Conservation (phyloP, 352 stramenopile genomes). For the Saprolegnia parasitica region DNA sequence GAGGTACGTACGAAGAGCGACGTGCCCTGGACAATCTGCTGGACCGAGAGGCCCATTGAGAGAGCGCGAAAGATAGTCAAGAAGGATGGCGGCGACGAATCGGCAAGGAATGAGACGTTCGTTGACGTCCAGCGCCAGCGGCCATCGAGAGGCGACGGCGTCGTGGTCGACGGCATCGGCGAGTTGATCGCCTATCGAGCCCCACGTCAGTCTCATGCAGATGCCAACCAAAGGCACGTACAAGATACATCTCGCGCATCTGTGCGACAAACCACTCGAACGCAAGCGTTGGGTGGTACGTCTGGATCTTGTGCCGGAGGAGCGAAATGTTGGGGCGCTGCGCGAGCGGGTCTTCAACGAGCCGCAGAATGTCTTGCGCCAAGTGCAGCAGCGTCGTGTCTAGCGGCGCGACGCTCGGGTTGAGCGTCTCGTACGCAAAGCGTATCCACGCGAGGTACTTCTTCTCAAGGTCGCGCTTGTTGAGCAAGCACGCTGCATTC, state of each 20-base stretch:
- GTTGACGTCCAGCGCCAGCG: background rate
- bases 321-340: slow-evolving; percentile 1
- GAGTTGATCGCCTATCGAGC: slow-evolving; percentile 8
- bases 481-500: slow-evolving; percentile 12
- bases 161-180: background rate
- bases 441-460: slow-evolving; percentile 12
- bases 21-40: background rate
- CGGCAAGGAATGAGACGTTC: background rate
- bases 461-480: slow-evolving; percentile 23
- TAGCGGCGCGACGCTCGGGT: background rate
- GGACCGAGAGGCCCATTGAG: slow-evolving; percentile 14
- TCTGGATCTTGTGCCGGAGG: slow-evolving; percentile 14
- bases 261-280: slow-evolving; percentile 28
- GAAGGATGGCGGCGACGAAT: slow-evolving; percentile 3
- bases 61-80: slow-evolving; percentile 1
- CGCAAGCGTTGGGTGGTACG: background rate
- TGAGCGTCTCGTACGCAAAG: slow-evolving; percentile 10
- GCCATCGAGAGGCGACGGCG: background rate
- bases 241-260: slow-evolving; percentile 27
- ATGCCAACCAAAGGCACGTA: background rate
- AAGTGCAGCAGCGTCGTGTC: background rate
- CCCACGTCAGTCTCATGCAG: background rate
- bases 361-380: slow-evolving; percentile 1
- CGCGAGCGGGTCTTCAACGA: slow-evolving; percentile 3
- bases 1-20: slow-evolving; percentile 1